Evolutionary conservation across 345 rosid species (phyloP).

Genomic region (Melastoma malabathricum): DNA sequence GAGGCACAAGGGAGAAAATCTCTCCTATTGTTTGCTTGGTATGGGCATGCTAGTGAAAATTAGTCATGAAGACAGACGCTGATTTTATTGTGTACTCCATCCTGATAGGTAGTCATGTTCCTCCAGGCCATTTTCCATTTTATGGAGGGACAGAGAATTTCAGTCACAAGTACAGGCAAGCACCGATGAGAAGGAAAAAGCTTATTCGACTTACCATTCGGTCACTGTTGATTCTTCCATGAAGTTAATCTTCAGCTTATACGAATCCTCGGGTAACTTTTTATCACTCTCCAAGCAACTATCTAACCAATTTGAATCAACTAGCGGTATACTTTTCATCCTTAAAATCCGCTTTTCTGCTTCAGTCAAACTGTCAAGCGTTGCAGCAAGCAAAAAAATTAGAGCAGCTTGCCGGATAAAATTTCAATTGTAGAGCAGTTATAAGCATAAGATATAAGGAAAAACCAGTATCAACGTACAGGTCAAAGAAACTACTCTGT

Average conservation of each 20-base stretch:
- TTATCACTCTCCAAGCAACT: slow-evolving; percentile 43
- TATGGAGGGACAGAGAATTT: no score
- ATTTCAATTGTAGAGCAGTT: no score
- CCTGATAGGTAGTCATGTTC: neutral
- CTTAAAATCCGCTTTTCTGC: slow-evolving; percentile 30
- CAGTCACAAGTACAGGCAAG: no score
- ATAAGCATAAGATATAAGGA: no score
- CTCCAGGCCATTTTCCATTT: neutral
- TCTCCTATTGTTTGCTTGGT: no score
- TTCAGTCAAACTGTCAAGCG: slow-evolving; percentile 29
- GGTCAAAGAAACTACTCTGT: no score
- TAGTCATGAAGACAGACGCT: neutral
- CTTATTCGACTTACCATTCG: slow-evolving; percentile 2
- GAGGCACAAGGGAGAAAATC: no score
- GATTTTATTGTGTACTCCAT: slow-evolving; percentile 12
- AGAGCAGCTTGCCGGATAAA: neutral
- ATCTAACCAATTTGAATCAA: slow-evolving; percentile 67
- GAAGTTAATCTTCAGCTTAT: slow-evolving; percentile 20
- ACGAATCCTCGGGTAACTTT: slow-evolving; percentile 46
- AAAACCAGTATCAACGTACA: no score
- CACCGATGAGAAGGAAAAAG: no score
- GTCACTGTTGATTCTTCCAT: neutral
- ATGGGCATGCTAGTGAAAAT: no score
- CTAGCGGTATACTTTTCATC: slow-evolving; percentile 40
- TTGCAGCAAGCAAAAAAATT: neutral